A percentile compares a stretch with the other conserved stretches of the same genome.
Evolutionary conservation across 2,329 filamentous ascomycete genomes (phyloP).

Genomic region (Cryphonectria japonica): DNA sequence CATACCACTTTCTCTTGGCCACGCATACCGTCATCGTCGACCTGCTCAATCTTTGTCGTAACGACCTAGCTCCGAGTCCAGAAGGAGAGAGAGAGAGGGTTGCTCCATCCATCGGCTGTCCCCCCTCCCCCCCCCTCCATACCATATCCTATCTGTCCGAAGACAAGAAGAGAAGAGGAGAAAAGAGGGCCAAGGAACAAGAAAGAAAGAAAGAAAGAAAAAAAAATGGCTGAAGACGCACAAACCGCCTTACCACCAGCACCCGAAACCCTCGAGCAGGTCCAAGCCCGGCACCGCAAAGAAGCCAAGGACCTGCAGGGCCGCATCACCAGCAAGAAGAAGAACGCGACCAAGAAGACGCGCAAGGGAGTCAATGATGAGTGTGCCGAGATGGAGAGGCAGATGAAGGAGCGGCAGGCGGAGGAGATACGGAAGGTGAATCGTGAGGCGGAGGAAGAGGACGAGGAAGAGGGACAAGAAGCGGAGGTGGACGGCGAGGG

Average conservation of each 20-base stretch:
- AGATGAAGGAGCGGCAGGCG: constrained; percentile 68
- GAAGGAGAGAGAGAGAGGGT: no score
- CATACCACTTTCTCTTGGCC: neutral
- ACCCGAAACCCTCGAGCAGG: constrained; percentile 68
- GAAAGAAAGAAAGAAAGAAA: neutral
- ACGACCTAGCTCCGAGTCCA: no score
- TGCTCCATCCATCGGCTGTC: neutral
- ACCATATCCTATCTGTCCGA: neutral
- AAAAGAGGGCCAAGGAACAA: neutral
- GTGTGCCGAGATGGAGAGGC: constrained; percentile 71
- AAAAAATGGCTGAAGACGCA: constrained; percentile 14
- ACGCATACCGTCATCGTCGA: neutral
- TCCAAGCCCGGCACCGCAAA: constrained; percentile 81
- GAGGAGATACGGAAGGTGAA: constrained; percentile 56
- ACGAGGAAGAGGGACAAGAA: constrained; percentile 19
- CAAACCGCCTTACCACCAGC: neutral
- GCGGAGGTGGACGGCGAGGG: constrained; percentile 30
- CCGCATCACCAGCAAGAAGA: constrained; percentile 92
- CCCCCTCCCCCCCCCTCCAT: no score
- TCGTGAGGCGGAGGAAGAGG: constrained; percentile 34
- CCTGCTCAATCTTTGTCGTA: no score
- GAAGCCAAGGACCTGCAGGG: constrained; percentile 86
- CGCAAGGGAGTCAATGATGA: constrained; percentile 76
- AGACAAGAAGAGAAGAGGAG: neutral
- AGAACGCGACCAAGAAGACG: constrained; percentile 89